A percentile compares a stretch with the other conserved stretches of the same genome.
Evolutionary conservation across 2,329 filamentous ascomycete species (phyloP).

Genomic region (Annulohypoxylon truncatum): DNA sequence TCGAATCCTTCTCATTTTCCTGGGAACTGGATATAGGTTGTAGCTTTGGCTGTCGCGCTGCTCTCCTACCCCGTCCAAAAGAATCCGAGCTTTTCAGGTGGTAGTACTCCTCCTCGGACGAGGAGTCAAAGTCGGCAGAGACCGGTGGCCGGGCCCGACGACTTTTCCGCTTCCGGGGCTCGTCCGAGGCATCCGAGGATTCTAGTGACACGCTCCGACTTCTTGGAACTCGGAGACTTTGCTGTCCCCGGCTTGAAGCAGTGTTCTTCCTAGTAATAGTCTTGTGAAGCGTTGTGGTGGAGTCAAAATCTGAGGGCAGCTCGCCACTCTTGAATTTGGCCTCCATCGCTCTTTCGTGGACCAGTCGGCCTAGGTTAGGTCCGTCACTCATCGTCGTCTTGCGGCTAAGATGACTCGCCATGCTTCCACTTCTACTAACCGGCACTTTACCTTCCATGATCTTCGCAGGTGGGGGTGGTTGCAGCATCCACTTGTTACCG

Average conservation of each 20-base stretch:
- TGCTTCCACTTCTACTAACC: slow-evolving; percentile 71
- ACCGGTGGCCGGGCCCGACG: slow-evolving; percentile 26
- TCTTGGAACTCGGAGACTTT: slow-evolving; percentile 17
- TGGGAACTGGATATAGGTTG: slow-evolving; percentile 45
- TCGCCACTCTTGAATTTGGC: slow-evolving; percentile 60
- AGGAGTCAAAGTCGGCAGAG: slow-evolving; percentile 37
- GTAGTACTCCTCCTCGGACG: slow-evolving; percentile 43
- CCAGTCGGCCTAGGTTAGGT: slow-evolving; percentile 56
- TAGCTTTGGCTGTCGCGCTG: slow-evolving; percentile 42
- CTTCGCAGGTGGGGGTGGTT: slow-evolving; percentile 88
- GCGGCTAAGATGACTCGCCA: slow-evolving; percentile 62
- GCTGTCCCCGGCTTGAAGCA: slow-evolving; percentile 25
- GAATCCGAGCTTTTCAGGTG: slow-evolving; percentile 42
- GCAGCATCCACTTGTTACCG: slow-evolving; percentile 90
- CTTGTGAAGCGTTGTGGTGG: slow-evolving; percentile 36
- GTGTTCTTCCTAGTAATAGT: slow-evolving; percentile 36
- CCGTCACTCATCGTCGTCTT: slow-evolving; percentile 58
- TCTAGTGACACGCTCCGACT: slow-evolving; percentile 41
- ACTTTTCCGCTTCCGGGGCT: slow-evolving; percentile 33
- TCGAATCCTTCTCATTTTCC: slow-evolving; percentile 37
- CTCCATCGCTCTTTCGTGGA: slow-evolving; percentile 60
- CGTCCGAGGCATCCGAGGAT: slow-evolving; percentile 43
- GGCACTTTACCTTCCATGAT: slow-evolving; percentile 90
- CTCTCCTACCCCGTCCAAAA: slow-evolving; percentile 38
- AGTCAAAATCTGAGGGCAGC: slow-evolving; percentile 46